Conservation (phyloP, 768 basidiomycete genomes). For the Lentinula sp. region DNA sequence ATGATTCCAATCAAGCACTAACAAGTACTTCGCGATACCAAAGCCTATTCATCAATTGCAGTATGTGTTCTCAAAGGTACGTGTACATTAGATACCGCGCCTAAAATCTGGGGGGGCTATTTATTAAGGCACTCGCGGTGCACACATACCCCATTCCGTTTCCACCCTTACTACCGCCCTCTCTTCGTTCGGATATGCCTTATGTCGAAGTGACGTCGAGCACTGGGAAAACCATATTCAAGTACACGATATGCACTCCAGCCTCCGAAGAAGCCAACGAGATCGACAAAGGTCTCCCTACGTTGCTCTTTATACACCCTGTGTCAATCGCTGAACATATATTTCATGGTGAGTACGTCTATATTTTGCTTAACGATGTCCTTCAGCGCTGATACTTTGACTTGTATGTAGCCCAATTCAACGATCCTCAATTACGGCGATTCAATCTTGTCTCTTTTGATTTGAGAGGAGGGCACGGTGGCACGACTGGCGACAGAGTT, state of each 20-base stretch:
- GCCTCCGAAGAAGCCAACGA: constrained; percentile 18
- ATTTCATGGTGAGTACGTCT: constrained; percentile 25
- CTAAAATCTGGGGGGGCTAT: not conserved
- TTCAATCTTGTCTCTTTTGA: constrained; percentile 6
- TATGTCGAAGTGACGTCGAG: not conserved
- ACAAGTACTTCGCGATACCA: not conserved
- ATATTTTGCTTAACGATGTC: not conserved
- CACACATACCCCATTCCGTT: not conserved
- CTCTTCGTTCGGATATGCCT: not conserved
- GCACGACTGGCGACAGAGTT: not conserved
- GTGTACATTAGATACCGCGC: not conserved
- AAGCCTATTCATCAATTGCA: not conserved
- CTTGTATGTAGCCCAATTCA: not conserved
- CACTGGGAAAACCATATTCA: constrained; percentile 10
- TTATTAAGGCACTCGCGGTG: not conserved
- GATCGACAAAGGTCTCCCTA: constrained; percentile 29
- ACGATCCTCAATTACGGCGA: not conserved
- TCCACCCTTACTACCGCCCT: not conserved
- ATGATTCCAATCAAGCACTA: not conserved
- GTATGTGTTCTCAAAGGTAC: not conserved
- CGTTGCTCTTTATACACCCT: constrained; percentile 31
- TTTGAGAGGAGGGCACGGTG: not conserved
- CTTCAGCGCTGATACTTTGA: not conserved
- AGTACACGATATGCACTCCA: constrained; percentile 35
- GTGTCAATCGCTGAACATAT: constrained; percentile 25